Conservation (phyloP, 768 basidiomycete genomes). For the Phlegmacium glaucopus region DNA sequence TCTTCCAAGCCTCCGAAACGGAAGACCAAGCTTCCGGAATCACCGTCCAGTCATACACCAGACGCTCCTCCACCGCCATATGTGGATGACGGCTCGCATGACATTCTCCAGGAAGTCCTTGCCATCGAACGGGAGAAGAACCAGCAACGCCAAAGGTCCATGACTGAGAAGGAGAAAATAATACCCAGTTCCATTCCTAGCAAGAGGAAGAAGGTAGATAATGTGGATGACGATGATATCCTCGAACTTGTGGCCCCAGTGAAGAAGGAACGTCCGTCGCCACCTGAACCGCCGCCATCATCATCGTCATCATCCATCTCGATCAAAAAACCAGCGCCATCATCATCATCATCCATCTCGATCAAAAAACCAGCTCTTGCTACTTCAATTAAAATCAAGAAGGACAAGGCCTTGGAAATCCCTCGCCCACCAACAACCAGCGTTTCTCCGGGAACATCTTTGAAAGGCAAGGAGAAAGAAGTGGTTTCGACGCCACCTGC, state of each 20-base stretch:
- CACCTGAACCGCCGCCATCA: constrained; percentile 31
- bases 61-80: constrained; percentile 67
- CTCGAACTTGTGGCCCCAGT: constrained; percentile 58
- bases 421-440: constrained; percentile 16
- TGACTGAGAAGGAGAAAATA: constrained; percentile 35
- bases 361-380: too few relatives aligned
- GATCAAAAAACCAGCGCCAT: neutral
- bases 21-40: constrained; percentile 41
- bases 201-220: constrained; percentile 55
- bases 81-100: constrained; percentile 79
- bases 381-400: constrained; percentile 34
- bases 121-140: constrained; percentile 72
- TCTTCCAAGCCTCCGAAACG: constrained; percentile 36
- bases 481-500: constrained; percentile 30
- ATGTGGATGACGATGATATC: constrained; percentile 57
- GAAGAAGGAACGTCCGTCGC: constrained; percentile 51
- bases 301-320: constrained; percentile 18
- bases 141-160: constrained; percentile 47
- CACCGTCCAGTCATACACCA: constrained; percentile 25
- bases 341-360: constrained; percentile 19
- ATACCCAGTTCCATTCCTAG: constrained; percentile 37
- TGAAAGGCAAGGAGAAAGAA: constrained; percentile 80
- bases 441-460: constrained; percentile 38
- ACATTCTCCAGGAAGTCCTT: constrained; percentile 77
- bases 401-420: constrained; percentile 36